Evolutionary conservation across 768 basidiomycete genomes (phyloP), one percentile per base, ranked within the genome.

Genomic region (Xerocomus spinulosus): DNA sequence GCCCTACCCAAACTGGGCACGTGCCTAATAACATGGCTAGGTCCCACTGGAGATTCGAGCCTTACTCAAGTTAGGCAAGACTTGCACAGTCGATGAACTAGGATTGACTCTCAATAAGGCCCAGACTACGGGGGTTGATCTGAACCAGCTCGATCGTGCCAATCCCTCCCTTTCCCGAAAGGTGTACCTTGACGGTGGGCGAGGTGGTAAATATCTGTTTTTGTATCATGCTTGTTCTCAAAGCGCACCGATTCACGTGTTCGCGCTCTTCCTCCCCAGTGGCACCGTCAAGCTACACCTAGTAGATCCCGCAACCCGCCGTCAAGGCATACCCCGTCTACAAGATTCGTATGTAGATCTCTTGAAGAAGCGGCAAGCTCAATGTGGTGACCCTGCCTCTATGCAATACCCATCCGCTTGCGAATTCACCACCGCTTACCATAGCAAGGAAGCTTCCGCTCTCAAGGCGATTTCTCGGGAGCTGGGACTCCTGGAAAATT

Each of bases 401-500:
- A 65, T 93, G 52, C 60, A 65, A 2, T 98, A 98, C 66, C 81
- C 84, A 0, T 64, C 74, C 6, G 62, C 75, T 12, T 74, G 77
- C 45, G 76, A 85, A 14, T 85, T 87, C 59, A 71, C 72, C 9
- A 79, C 82, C 10, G 73, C 80, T 5, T 95, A 95, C 67, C 89
- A 96, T 57, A 77, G 76, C 49, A 87, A 77, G 52, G 91, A 93
- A 48, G 65, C 70, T 1, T 82, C 84, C 0, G 96, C 94, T 3
- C 69, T 97, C 47, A 91, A 87, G 52, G 86, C 89, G 2, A 73
- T 99, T 44, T 92, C 90, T 10, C 82, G 90, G 29, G 95, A 97
- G 59, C 77, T 99, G 7, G 83, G 83, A 13, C 63, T 88, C 3
- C 56, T 87, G 47, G 85, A 90, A 58, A 79, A 82, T 48, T 78